Evolutionary conservation across 2,329 filamentous ascomycete genomes (phyloP).

Genomic region (Epichloe sp.): DNA sequence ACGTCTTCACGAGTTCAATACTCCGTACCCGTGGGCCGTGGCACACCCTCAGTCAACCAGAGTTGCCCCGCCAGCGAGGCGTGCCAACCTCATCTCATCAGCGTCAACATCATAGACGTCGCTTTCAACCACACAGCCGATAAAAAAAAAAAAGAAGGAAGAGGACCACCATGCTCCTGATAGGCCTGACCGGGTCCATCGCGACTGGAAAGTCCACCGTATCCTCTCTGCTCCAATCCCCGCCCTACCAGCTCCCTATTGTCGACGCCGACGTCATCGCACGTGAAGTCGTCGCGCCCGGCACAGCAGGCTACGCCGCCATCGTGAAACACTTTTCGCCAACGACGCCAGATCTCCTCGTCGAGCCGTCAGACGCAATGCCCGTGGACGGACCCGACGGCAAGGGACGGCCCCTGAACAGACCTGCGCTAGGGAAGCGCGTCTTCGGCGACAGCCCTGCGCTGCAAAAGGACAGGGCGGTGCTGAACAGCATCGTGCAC

Average conservation of each 20-base stretch:
- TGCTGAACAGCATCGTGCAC: constrained; percentile 84
- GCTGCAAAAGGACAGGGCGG: constrained; percentile 54
- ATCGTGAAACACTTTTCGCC: constrained; percentile 74
- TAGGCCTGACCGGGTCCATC: constrained; percentile 92
- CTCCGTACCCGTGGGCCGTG: no score
- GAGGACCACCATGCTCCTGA: constrained; percentile 33
- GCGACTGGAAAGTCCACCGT: constrained; percentile 97
- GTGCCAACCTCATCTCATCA: no score
- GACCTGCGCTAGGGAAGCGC: constrained; percentile 68
- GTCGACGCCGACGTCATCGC: constrained; percentile 91
- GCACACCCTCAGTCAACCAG: no score
- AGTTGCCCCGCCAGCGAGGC: no score
- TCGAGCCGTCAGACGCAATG: constrained; percentile 40
- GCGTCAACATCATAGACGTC: no score
- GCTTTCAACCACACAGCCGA: not conserved
- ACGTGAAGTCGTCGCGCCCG: constrained; percentile 87
- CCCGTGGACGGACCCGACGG: constrained; percentile 41
- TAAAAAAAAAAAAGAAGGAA: not conserved
- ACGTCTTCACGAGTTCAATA: no score
- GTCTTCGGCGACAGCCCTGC: constrained; percentile 75
- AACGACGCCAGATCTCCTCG: constrained; percentile 73
- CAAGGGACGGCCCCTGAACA: constrained; percentile 65
- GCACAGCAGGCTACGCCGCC: constrained; percentile 67
- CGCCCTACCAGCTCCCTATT: constrained; percentile 77
- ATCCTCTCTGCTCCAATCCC: constrained; percentile 63